Base-by-base conservation (phyloP, 1,284 basidiomycete species). In the Cryptococcus deneoformans region DNA sequence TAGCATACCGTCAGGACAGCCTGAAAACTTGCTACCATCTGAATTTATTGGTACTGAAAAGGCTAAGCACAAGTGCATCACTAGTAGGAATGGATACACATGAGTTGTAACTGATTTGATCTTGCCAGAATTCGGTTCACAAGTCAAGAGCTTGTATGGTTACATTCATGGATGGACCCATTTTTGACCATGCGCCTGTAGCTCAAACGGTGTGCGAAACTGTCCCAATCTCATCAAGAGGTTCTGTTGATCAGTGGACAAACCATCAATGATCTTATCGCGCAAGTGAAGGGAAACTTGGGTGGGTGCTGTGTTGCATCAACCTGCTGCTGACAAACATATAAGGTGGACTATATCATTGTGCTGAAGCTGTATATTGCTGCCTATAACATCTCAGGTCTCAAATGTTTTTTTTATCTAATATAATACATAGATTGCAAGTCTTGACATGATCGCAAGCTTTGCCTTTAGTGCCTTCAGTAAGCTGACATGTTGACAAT, bases 221-320 rank as follows among this genome's bases (percentile, higher is more conserved):
- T 74, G 53, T 46, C 56, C 16, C 65, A 72, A 49, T 63, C 70
- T 6, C 64, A 72, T 44, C 56, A 73, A 54, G 73, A 77, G 60
- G 64, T 89, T 0, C 78, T 94, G 57, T 81, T 89, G 42, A 79
- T 96, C 51, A 93, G 92, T 65, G 85, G 91, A 57, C 84, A 85
- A 84, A 86, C 90, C 46, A 86, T 93, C 37, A 82, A 86, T 60
- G 85, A 87, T 20, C 78, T 94, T 24, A 83, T 88, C 0, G 76
- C 79, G 0, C 82, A 86, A 45, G 83, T 92, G 36, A 68, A 91
- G 1, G 77, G 78, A 0, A 80, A 89, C 58, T 82, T 89, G 24
- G 86, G 77, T 29, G 29, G 29, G 29, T 29, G 29, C 3, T 29
- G 29, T 29, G 5, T 29, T 29, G 29, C 29, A 5, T 29, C 29